phyloP scores from a whole-genome alignment of 164 flowering plant species.

The Chloranthus sessilifolius region DNA sequence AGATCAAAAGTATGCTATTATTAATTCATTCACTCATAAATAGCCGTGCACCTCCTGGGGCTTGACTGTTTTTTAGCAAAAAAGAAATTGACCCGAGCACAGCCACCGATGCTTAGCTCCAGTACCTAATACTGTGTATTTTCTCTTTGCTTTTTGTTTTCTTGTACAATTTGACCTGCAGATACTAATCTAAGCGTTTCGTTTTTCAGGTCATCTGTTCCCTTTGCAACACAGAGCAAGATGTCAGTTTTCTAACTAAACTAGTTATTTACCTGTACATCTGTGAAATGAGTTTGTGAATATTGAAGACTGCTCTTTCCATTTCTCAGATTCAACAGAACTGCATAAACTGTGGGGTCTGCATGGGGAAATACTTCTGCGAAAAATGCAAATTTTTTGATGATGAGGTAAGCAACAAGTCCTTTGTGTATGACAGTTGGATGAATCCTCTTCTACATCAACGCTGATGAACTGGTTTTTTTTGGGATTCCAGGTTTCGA shows the following conservation, averaged over 20 bases:
- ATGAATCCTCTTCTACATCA: not conserved
- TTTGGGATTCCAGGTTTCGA: slow-evolving; percentile 47
- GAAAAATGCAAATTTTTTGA: slow-evolving; percentile 80
- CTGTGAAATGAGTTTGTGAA: not conserved
- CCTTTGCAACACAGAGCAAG: slow-evolving; percentile 77
- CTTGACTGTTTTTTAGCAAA: too few relatives aligned
- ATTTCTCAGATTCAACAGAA: slow-evolving; percentile 60
- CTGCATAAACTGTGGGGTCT: slow-evolving; percentile 76
- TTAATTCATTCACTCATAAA: too few relatives aligned
- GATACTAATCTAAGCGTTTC: not conserved
- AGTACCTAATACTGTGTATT: too few relatives aligned
- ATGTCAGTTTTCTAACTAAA: slow-evolving; percentile 38
- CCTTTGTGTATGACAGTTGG: not conserved
- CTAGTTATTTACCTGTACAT: not conserved
- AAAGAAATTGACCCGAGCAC: too few relatives aligned
- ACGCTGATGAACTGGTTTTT: too few relatives aligned
- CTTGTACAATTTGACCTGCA: too few relatives aligned
- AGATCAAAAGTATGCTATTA: too few relatives aligned
- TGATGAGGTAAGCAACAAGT: slow-evolving; percentile 80
- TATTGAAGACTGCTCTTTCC: slow-evolving; percentile 4
- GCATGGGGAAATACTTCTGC: slow-evolving; percentile 84
- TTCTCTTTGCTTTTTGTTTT: too few relatives aligned
- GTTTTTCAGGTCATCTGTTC: slow-evolving; percentile 82
- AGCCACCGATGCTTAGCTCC: too few relatives aligned
- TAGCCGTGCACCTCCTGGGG: too few relatives aligned